Base-by-base conservation (phyloP, 352 stramenopile species). In the Pythium biforme region DNA sequence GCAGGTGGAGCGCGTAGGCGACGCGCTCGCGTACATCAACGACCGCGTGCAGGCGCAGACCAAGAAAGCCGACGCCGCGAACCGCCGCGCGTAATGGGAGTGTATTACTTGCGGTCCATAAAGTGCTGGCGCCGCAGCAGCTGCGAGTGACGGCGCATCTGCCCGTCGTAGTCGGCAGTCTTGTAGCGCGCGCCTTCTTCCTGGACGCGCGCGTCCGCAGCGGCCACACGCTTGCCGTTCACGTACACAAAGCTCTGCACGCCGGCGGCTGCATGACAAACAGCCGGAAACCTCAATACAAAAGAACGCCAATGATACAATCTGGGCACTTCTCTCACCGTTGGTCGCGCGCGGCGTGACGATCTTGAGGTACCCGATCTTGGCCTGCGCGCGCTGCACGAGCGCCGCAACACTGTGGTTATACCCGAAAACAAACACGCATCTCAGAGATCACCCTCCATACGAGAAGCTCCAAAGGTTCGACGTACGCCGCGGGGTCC, bases 311-410 rank as follows among this genome's bases (percentile, higher is more conserved):
- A n/a, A n/a, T n/a, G n/a, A n/a, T n/a, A n/a, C n/a, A n/a, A n/a
- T n/a, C n/a, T n/a, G n/a, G n/a, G n/a, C n/a, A n/a, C n/a, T n/a
- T n/a, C n/a, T n/a, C n/a, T n/a, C n/a, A 92, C 83, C 74, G 4
- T 81, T 70, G 8, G 75, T 69, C n/a, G 64, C 62, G 45, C 83
- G 84, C 11, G 84, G 86, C 26, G 86, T 92, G 22, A 95, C 80
- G 67, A 95, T 94, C 77, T 93, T 95, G 48, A 95, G 50, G 68
- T 88, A 95, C 14, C 82, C 73, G 50, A 95, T 81, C 20, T 85
- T 89, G 43, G 86, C 88, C 68, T 95, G 86, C 39, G 86, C 86
- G 56, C 83, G 84, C 64, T 89, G 77, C 41, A 95, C 41, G 10
- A 95, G 70, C 50, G 73, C 64, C 22, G 81, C 77, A 2, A 95